Conservation (phyloP, 208 protist genomes). For the Wallacemonas collosoma region DNA sequence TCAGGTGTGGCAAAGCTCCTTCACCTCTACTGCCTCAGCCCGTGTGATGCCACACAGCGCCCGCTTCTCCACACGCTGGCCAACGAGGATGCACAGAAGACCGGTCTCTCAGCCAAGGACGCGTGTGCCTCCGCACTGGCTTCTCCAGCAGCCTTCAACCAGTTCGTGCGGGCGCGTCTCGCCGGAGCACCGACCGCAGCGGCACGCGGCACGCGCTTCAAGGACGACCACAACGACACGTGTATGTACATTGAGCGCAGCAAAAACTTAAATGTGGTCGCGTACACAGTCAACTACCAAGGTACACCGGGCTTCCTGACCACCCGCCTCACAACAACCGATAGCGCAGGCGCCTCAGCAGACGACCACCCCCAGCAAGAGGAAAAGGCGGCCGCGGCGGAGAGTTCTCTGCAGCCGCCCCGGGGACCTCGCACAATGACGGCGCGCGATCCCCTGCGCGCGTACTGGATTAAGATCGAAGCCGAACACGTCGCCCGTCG, state of each 20-base stretch:
- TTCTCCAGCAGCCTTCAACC: constrained; percentile 20
- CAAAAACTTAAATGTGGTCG: constrained; percentile 50
- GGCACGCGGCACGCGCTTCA: constrained; percentile 37
- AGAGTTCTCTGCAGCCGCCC: background rate
- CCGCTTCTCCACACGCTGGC: background rate
- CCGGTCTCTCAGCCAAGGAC: constrained; percentile 12
- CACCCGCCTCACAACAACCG: background rate
- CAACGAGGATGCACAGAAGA: background rate
- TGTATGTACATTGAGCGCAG: constrained; percentile 56
- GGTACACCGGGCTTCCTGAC: background rate
- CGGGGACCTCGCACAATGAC: constrained; percentile 19
- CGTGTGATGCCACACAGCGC: too few species aligned
- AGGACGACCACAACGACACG: constrained; percentile 38
- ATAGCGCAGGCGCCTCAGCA: background rate
- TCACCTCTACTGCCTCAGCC: too few species aligned
- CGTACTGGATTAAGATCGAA: constrained; percentile 50
- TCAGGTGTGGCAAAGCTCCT: too few species aligned
- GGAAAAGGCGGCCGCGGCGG: background rate
- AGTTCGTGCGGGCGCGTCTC: constrained; percentile 16
- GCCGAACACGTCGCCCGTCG: constrained; percentile 23
- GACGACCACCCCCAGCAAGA: background rate
- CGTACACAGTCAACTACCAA: constrained; percentile 35
- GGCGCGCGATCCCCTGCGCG: constrained; percentile 28
- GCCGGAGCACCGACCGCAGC: constrained; percentile 12
- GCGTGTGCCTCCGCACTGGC: constrained; percentile 2